These are phyloP conservation scores for Pelargonium cotyledonis DNA, from an alignment of 441 rosid genomes.

Conservation along the genomic window DNA sequence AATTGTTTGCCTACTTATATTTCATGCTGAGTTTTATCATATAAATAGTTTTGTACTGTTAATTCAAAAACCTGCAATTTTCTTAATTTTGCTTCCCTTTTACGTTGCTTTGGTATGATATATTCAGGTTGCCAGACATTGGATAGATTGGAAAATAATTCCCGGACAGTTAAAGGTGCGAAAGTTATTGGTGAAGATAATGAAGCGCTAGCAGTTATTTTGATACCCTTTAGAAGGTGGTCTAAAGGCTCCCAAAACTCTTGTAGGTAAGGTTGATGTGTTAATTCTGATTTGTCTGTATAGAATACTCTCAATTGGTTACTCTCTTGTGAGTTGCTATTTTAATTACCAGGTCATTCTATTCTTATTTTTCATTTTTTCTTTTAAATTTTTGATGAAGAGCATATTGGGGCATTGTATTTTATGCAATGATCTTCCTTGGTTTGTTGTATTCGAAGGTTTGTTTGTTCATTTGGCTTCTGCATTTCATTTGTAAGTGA, in stretches of 20 bases:
- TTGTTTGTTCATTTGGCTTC: not conserved
- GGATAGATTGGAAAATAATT: constrained; percentile 73
- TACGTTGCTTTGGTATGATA: constrained; percentile 6
- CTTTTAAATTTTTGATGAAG: not conserved
- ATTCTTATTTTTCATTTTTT: not conserved
- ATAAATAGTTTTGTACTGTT: not conserved
- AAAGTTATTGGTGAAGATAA: constrained; percentile 64
- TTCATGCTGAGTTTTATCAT: not conserved
- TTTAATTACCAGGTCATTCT: not conserved
- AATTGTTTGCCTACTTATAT: not conserved
- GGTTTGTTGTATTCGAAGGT: constrained; percentile 1
- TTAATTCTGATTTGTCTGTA: constrained; percentile 2
- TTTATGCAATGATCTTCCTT: not conserved
- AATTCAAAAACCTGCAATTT: not conserved
- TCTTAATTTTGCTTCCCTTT: not conserved
- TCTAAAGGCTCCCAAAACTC: constrained; percentile 49
- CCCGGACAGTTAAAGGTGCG: constrained; percentile 90
- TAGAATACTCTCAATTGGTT: not conserved
- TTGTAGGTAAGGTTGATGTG: constrained; percentile 44
- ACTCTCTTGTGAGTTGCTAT: not conserved
- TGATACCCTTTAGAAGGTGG: constrained; percentile 70
- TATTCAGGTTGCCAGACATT: constrained; percentile 53
- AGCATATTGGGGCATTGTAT: not conserved
- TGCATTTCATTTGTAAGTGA: not conserved
- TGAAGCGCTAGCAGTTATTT: constrained; percentile 50